A percentile compares a stretch with the other conserved stretches of the same genome.
phyloP scores from a whole-genome alignment of 768 basidiomycete genomes.

The Boletus vinaceobasis region DNA sequence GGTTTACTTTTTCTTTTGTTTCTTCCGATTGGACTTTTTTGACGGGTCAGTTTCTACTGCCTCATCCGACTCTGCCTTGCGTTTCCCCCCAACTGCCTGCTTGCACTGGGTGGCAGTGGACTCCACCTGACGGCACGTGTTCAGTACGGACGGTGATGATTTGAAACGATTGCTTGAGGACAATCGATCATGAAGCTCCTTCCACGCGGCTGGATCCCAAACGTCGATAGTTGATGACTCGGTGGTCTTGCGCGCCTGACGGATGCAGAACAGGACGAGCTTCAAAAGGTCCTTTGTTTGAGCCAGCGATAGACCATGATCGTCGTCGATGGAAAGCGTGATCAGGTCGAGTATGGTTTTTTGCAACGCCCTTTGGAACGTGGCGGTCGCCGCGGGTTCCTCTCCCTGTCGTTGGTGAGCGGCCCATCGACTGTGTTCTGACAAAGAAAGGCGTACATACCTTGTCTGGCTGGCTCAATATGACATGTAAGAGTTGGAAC shows the following conservation, averaged over 20 bases:
- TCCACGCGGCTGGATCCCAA: slow-evolving; percentile 67
- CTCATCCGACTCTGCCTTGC: slow-evolving; percentile 36
- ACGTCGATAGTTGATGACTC: slow-evolving; percentile 29
- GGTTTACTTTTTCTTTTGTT: slow-evolving; percentile 38
- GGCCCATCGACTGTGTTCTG: background rate
- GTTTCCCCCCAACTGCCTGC: slow-evolving; percentile 27
- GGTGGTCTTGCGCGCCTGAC: slow-evolving; percentile 55
- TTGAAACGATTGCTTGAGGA: slow-evolving; percentile 56
- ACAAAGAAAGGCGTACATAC: slow-evolving; percentile 8
- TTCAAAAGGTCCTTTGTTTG: slow-evolving; percentile 83
- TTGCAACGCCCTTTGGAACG: slow-evolving; percentile 46
- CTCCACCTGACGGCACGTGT: slow-evolving; percentile 63
- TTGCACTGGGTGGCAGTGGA: slow-evolving; percentile 13
- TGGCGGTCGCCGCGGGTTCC: slow-evolving; percentile 41
- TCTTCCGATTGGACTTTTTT: slow-evolving; percentile 45
- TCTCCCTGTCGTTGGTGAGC: slow-evolving; percentile 29
- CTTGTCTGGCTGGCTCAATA: slow-evolving; percentile 46
- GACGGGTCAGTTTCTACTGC: slow-evolving; percentile 25
- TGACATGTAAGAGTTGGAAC: slow-evolving; percentile 64
- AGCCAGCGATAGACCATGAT: slow-evolving; percentile 46
- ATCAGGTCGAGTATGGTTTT: slow-evolving; percentile 47
- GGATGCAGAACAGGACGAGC: slow-evolving; percentile 58
- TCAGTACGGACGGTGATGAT: slow-evolving; percentile 55
- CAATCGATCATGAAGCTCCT: slow-evolving; percentile 44
- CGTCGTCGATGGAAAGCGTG: slow-evolving; percentile 46